Evolutionary conservation across 2,329 filamentous ascomycete species (phyloP), one percentile per base, ranked within the genome.

Genomic region (Cytospora leucostoma): DNA sequence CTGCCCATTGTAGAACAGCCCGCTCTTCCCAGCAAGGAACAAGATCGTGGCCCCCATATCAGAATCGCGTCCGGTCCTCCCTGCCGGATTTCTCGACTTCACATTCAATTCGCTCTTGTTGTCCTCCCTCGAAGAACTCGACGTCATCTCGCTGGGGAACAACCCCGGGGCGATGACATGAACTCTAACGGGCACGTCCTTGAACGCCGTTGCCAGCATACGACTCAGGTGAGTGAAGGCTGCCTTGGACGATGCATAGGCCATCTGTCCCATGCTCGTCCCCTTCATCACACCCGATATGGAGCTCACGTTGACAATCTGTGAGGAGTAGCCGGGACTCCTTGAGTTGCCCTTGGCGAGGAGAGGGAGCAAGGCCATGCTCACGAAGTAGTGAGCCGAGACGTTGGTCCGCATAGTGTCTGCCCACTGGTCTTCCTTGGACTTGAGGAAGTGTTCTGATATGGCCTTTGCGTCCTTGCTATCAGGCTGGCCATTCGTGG

Each of bases 101-200:
- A 72, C 74, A 51, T 78, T 72, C 47, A 82, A 73, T 32, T 74
- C 70, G 27, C 74, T 78, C 71, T 82, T 82, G 69, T 82, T 80
- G 49, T 79, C 74, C 19, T 79, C 76, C 17, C 74, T 76, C 2
- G 78, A 79, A 12, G 71, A 67, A 0, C 78, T 77, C 10, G 77
- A 75, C 7, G 81, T 83, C 79, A 83, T 82, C 75, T 82, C 72
- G 35, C 69, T 69, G 12, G 69, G 68, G 61, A 72, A 72, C 4
- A 85, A 73, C 11, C 82, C 82, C 0, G 83, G 84, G 0, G 82
- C 81, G 64, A 87, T 85, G 53, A 75, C 78, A 72, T 87, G 87
- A 63, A 87, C 79, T 13, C 84, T 75, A 51, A 87, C 79, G 69
- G 82, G 81, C 56, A 83, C 77, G 56, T 79, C 76, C 58, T 71